These are phyloP conservation scores for Bipolaris sorokiniana DNA, from an alignment of 2,329 filamentous ascomycete genomes.

Conservation along the genomic window DNA sequence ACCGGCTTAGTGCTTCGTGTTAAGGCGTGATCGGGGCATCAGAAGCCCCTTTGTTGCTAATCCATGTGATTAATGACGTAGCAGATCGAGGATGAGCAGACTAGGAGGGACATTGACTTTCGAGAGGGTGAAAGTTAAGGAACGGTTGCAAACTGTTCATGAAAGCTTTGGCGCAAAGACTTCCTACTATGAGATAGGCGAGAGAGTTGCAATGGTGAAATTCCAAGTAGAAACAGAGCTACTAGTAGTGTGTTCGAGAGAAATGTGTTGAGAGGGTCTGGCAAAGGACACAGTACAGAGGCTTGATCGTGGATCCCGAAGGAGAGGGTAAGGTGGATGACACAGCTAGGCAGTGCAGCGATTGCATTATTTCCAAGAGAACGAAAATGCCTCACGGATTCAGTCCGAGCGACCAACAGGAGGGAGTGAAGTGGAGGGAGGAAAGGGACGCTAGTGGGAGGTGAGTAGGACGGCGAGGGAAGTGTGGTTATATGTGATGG, in stretches of 20 bases:
- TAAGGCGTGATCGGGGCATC: conserved; percentile 17
- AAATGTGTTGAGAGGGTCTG: neutral
- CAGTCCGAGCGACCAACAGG: conserved; percentile 20
- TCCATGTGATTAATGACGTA: conserved; percentile 14
- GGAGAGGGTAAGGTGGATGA: conserved; percentile 3
- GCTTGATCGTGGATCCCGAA: neutral
- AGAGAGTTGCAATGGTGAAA: neutral
- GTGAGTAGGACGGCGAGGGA: conserved; percentile 20
- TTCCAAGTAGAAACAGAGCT: neutral
- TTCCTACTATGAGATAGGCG: neutral
- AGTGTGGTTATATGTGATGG: conserved; percentile 26
- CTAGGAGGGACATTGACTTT: neutral
- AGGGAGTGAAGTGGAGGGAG: conserved; percentile 10
- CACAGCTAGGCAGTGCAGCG: conserved; percentile 8
- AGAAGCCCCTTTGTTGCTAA: conserved; percentile 12
- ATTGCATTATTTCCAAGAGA: conserved; percentile 15
- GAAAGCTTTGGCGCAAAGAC: neutral
- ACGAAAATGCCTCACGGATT: conserved; percentile 23
- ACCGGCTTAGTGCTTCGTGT: conserved; percentile 5
- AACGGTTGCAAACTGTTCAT: neutral
- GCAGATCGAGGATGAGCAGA: conserved; percentile 8
- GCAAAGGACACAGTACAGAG: neutral
- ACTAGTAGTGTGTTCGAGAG: neutral
- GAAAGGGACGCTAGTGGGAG: conserved; percentile 21
- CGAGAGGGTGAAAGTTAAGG: conserved; percentile 3